A percentile compares a stretch with the other conserved stretches of the same genome.
Evolutionary conservation across 768 basidiomycete genomes (phyloP).

Genomic region (Tephrocybe rancida): DNA sequence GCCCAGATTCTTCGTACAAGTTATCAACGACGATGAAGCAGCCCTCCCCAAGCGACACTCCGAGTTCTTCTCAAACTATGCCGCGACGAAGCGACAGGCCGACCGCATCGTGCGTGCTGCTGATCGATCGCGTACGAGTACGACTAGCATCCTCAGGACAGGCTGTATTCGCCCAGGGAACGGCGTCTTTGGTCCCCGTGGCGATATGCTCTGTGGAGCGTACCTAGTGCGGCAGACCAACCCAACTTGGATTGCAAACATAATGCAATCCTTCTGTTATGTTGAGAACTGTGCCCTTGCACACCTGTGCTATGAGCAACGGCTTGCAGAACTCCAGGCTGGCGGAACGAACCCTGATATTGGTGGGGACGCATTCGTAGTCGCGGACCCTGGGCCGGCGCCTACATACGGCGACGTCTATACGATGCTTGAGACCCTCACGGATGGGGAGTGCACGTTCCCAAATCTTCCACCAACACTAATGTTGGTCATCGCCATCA

Average conservation of each 20-base stretch:
- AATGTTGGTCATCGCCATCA: constrained; percentile 64
- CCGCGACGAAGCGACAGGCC: constrained; percentile 61
- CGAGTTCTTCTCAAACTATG: constrained; percentile 80
- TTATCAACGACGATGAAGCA: constrained; percentile 62
- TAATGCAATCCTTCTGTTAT: constrained; percentile 67
- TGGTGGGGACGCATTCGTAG: constrained; percentile 69
- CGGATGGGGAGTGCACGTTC: constrained; percentile 59
- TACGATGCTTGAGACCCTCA: constrained; percentile 52
- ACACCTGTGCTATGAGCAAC: constrained; percentile 73
- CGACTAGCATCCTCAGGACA: constrained; percentile 49
- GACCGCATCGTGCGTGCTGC: constrained; percentile 48
- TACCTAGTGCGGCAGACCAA: constrained; percentile 63
- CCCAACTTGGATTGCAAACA: constrained; percentile 61
- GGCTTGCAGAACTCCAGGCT: constrained; percentile 55
- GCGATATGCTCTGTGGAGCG: constrained; percentile 67
- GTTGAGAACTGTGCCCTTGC: constrained; percentile 78
- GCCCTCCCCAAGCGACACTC: constrained; percentile 53
- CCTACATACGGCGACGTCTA: constrained; percentile 68
- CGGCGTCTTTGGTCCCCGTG: constrained; percentile 74
- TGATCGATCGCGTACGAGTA: constrained; percentile 32
- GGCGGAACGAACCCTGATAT: constrained; percentile 55
- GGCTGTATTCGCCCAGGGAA: constrained; percentile 82
- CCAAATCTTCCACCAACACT: constrained; percentile 57
- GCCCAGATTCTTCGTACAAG: constrained; percentile 61
- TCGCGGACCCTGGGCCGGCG: constrained; percentile 68